Conservation (phyloP, 108 stramenopile genomes). For the Parmales sp. region DNA sequence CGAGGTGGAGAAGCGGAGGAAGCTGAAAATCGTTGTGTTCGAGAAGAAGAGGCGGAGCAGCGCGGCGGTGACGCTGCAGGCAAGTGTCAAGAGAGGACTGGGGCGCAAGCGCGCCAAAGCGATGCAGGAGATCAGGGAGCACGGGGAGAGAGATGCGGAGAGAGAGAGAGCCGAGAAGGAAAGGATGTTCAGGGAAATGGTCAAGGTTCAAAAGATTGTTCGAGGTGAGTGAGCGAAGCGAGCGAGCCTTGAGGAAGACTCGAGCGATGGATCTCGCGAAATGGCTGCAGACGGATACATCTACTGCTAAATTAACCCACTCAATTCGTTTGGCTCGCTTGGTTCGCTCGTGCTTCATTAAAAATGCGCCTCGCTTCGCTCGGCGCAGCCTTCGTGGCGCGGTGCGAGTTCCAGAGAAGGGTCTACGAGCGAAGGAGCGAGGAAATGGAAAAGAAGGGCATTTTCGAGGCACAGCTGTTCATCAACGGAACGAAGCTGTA, state of each 20-base stretch:
- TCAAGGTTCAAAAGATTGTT: neutral
- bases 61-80: constrained; percentile 1
- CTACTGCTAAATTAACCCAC: no score
- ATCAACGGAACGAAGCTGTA: neutral
- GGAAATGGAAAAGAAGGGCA: neutral
- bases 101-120: neutral
- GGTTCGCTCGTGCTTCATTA: no score
- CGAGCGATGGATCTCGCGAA: no score
- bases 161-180: neutral
- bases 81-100: neutral
- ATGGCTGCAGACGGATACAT: no score
- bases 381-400: no score
- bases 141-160: neutral
- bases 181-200: neutral
- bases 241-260: neutral
- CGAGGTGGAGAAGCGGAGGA: neutral
- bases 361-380: no score
- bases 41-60: constrained; percentile 1
- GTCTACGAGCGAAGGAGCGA: neutral
- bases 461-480: neutral
- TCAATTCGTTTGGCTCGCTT: no score
- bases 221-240: neutral
- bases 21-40: neutral
- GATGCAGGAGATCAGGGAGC: neutral
- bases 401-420: no score